A percentile compares a stretch with the other conserved stretches of the same genome.
phyloP scores from a whole-genome alignment of 148 eudicot species.

The Dysphania ambrosioides region DNA sequence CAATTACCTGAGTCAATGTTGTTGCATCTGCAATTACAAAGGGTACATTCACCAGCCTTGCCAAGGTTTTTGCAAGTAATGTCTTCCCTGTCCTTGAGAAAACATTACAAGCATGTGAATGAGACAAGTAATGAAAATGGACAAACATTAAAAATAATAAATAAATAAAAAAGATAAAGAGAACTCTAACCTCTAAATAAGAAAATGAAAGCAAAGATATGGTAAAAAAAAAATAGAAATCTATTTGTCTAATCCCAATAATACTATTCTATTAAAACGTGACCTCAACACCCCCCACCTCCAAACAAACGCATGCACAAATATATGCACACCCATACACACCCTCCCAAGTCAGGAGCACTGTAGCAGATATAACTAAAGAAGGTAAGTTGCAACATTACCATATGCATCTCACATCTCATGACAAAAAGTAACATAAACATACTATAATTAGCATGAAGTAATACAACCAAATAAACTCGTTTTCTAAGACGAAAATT shows the following conservation, averaged over 20 bases:
- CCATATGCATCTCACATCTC: too few species aligned
- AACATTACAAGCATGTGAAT: constrained; percentile 39
- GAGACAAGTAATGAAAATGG: constrained; percentile 26
- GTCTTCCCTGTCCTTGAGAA: constrained; percentile 98
- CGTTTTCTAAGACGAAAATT: too few species aligned
- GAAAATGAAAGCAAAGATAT: background rate
- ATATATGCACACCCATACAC: too few species aligned
- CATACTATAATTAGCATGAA: too few species aligned
- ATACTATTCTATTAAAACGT: background rate
- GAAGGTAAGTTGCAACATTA: too few species aligned
- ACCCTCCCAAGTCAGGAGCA: too few species aligned
- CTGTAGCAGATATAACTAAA: too few species aligned
- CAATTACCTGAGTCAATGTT: constrained; percentile 89
- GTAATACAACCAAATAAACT: too few species aligned
- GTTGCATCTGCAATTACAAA: constrained; percentile 99
- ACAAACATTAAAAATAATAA: background rate
- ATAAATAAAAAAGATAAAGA: background rate
- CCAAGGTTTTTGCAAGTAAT: constrained; percentile 87
- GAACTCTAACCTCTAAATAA: background rate
- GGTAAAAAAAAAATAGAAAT: too few species aligned
- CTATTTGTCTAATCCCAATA: background rate
- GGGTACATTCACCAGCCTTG: constrained; percentile 91
- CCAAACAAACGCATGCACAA: background rate
- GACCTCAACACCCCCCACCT: background rate
- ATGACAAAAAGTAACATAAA: too few species aligned